Evolutionary conservation across 2,329 filamentous ascomycete genomes (phyloP), one percentile per base, ranked within the genome.

Genomic region (Monosporascus ibericus): DNA sequence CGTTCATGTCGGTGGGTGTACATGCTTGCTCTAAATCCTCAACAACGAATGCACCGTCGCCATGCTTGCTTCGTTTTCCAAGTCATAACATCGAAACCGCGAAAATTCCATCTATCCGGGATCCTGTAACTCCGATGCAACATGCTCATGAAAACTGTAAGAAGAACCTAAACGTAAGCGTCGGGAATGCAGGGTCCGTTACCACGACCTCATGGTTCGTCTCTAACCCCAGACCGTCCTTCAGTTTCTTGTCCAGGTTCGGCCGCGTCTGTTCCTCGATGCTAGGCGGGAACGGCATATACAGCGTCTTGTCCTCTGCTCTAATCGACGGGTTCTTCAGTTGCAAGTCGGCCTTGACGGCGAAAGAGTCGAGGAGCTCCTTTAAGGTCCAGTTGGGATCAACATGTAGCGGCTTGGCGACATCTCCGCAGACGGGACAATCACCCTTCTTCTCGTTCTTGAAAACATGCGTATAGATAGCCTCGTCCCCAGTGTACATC

Each of bases 401-500:
- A 24, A 95, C 81, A 2, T 80, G 73, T 15, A 97, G 76, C 25
- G 87, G 86, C 49, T 90, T 87, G 4, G 94, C 85, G 53, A 90
- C 73, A 50, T 90, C 88, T 18, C 92, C 92, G 65, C 94, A 99
- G 6, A 97, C 94, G 2, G 94, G 91, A 59, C 94, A 99, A 70
- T 97, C 94, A 17, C 87, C 81, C 70, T 96, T 97, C 75, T 88
- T 90, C 72, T 96, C 87, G 64, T 96, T 91, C 64, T 91, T 86
- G 69, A 97, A 99, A 0, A 94, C 99, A 71, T 96, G 96, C 0
- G 94, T 99, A 75, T 99, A 99, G 59, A 99, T 87, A 59, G 88
- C 82, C 65, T 95, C 92, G 65, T 97, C 92, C 47, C 95, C 94
- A 14, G 90, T 96, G 70, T 99, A 99, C 89, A 96, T 96, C 92